Base-by-base conservation (phyloP, 2,329 filamentous ascomycete species). In the Penicillium sp. region DNA sequence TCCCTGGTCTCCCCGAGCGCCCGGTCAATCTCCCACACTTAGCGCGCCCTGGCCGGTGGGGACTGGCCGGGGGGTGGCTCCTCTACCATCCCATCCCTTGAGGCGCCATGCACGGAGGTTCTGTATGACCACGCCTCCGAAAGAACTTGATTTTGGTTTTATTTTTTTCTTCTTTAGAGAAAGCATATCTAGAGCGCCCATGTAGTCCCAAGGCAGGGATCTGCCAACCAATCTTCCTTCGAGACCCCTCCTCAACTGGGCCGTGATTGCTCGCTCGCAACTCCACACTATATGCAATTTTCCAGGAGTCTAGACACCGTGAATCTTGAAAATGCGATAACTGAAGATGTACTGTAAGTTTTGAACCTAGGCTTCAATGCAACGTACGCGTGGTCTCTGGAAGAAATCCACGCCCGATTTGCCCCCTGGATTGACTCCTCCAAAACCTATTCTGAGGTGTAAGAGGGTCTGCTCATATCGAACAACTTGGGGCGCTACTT, bases 1-100 rank as follows among this genome's bases (percentile, higher is more conserved):
- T 16, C 3, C 52, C 35, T 13, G 35, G 40, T 33, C 42, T 16
- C 3, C 52, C 35, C 35, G 35, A 37, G 13, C 6, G 11, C 35
- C 52, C 43, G 26, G 43, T 46, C 43, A 46, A 46, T 46, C 43
- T 46, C 43, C 43, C 43, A 43, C 8, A 13, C 40, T 25, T 46
- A 26, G 43, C 25, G 43, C 25, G 14, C 43, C 25, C 25, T 46
- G 28, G 26, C 25, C 22, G 11, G 19, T 46, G 43, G 43, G 43
- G 22, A 10, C 43, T 26, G 25, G 3, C 25, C 25, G 26, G 43
- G 25, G 42, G 22, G 43, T 46, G 22, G 25, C 43, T 46, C 16
- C 43, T 14, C 22, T 46, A 19, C 13, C 43, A 22, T 26, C 26
- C 43, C 43, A 42, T 42, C 40, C 40, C 40, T 42, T 42, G n/a